These are phyloP conservation scores for Lithospermum erythrorhizon DNA, from an alignment of 257 asterid species.

Conservation along the genomic window DNA sequence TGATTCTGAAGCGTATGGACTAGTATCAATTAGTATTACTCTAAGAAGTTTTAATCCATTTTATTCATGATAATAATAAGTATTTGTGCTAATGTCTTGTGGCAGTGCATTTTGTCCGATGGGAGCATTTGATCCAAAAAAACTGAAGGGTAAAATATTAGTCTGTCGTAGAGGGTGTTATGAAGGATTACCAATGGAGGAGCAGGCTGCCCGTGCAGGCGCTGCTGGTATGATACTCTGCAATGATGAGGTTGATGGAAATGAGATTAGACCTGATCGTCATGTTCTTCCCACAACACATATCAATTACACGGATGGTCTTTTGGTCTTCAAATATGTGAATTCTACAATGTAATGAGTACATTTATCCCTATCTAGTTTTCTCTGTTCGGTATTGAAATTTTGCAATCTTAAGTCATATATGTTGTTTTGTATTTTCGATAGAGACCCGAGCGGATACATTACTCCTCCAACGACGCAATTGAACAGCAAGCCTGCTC, in stretches of 20 bases:
- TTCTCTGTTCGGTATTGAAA: background rate
- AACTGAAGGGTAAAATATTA: conserved; percentile 16
- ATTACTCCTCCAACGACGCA: conserved; percentile 15
- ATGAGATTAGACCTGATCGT: background rate
- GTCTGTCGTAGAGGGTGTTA: conserved; percentile 5
- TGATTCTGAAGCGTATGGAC: background rate
- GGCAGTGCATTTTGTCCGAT: background rate
- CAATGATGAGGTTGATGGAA: background rate
- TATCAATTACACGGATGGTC: conserved; percentile 4
- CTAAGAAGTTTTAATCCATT: background rate
- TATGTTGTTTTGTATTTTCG: background rate
- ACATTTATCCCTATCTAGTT: background rate
- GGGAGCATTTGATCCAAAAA: conserved; percentile 10
- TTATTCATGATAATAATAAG: no score
- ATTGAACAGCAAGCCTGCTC: conserved; percentile 18
- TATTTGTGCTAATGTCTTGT: background rate
- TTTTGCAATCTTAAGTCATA: background rate
- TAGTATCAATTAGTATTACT: background rate
- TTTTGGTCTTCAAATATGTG: conserved; percentile 3
- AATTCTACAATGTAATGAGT: conserved; percentile 3
- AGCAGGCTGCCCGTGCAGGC: conserved; percentile 5
- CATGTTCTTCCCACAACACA: conserved; percentile 10
- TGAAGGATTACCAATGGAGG: conserved; percentile 1
- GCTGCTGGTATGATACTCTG: conserved; percentile 16
- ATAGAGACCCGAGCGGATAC: conserved; percentile 13